These are phyloP conservation scores for Gastrodia elata DNA, from an alignment of 106 monocot species.

Conservation along the genomic window DNA sequence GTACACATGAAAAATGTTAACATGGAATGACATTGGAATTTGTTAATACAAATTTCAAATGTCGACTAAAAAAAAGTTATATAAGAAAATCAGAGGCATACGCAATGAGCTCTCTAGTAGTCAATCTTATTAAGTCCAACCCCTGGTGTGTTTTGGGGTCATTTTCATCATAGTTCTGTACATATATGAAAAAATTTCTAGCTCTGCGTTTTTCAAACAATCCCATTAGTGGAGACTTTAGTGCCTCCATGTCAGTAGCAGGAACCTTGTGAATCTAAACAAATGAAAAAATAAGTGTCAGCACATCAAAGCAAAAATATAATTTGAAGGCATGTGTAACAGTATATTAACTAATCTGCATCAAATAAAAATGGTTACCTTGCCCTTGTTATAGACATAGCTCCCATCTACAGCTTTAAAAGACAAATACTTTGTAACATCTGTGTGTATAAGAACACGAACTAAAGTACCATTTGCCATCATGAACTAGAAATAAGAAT, in stretches of 20 bases:
- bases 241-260: conserved; percentile 54
- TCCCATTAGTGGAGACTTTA: conserved; percentile 57
- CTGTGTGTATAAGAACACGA: conserved; percentile 83
- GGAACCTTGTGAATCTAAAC: conserved; percentile 53
- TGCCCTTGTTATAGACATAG: conserved; percentile 90
- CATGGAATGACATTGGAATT: background rate
- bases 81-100: conserved; percentile 12
- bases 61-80: background rate
- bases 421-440: conserved; percentile 90
- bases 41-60: background rate
- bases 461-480: conserved; percentile 97
- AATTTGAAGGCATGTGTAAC: background rate
- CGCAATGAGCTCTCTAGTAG: conserved; percentile 42
- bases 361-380: conserved; percentile 34
- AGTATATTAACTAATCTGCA: background rate
- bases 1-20: background rate
- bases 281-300: conserved; percentile 6
- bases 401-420: conserved; percentile 97
- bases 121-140: conserved; percentile 43
- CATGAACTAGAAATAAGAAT: conserved; percentile 59
- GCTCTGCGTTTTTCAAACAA: conserved; percentile 53
- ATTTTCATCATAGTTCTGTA: conserved; percentile 46
- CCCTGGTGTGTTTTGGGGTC: conserved; percentile 48
- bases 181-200: conserved; percentile 53
- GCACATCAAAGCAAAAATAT: background rate